Percentiles rank a stretch among this genome's conserved stretches.
Evolutionary conservation across 2,329 filamentous ascomycete species (phyloP).

Genomic region (Pseudocercospora macadamiae): DNA sequence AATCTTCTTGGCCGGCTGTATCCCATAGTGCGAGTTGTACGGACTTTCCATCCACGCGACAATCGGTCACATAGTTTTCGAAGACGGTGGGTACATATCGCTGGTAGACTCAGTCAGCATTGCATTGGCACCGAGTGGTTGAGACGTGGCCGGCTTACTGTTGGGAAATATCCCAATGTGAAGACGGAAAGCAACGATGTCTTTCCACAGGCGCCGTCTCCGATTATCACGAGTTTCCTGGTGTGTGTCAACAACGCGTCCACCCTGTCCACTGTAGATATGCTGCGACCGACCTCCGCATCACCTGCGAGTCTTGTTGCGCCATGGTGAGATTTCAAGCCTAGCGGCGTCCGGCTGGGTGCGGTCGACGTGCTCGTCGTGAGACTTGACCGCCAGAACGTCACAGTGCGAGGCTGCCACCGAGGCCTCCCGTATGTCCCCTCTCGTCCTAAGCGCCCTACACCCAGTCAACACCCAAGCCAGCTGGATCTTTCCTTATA

Average conservation of each 20-base stretch:
- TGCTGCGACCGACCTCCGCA: slow-evolving; percentile 39
- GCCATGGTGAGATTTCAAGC: slow-evolving; percentile 34
- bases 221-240: slow-evolving; percentile 96
- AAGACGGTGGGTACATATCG: slow-evolving; percentile 85
- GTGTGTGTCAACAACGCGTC: slow-evolving; percentile 22
- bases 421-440: not conserved
- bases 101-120: slow-evolving; percentile 30
- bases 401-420: not conserved
- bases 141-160: slow-evolving; percentile 64
- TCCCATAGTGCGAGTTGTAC: slow-evolving; percentile 98
- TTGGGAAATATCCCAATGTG: slow-evolving; percentile 96
- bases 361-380: not conserved
- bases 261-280: not conserved
- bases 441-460: not conserved
- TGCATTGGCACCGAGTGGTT: not conserved
- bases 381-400: not conserved
- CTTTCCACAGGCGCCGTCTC: slow-evolving; percentile 96
- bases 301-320: slow-evolving; percentile 43
- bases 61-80: slow-evolving; percentile 99
- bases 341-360: slow-evolving; percentile 5
- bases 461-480: not conserved
- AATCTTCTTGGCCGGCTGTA: slow-evolving; percentile 99
- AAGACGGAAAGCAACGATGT: slow-evolving; percentile 97
- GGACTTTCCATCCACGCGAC: slow-evolving; percentile 96
- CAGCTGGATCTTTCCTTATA: slow-evolving; percentile 4